A percentile compares a stretch with the other conserved stretches of the same genome.
Conservation (phyloP, 2,329 filamentous ascomycete species). For the Xylariaceae sp. region DNA sequence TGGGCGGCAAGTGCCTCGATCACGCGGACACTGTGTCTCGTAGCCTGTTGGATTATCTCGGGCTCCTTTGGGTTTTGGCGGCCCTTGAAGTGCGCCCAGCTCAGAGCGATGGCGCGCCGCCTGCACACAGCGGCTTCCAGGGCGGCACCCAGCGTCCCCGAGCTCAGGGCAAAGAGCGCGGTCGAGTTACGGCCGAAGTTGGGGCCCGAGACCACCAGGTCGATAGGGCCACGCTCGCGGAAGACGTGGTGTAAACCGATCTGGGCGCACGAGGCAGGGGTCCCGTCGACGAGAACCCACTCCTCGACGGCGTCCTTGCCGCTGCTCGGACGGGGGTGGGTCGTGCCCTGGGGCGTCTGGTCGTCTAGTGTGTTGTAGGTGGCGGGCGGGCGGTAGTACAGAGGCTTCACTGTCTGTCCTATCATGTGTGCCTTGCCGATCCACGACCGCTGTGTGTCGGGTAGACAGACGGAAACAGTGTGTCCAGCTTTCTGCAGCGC, state of each 20-base stretch:
- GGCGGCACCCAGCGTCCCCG: constrained; percentile 71
- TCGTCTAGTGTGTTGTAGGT: constrained; percentile 32
- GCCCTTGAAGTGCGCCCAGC: constrained; percentile 77
- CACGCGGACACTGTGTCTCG: constrained; percentile 65
- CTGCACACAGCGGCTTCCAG: constrained; percentile 71
- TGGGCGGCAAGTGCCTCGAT: constrained; percentile 73
- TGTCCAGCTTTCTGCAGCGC: constrained; percentile 71
- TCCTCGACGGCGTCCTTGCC: constrained; percentile 57
- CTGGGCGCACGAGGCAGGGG: constrained; percentile 74
- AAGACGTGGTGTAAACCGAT: constrained; percentile 80
- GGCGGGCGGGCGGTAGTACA: constrained; percentile 65
- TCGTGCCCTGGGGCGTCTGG: constrained; percentile 54
- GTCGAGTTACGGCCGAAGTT: constrained; percentile 83
- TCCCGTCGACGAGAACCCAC: constrained; percentile 77
- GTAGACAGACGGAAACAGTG: constrained; percentile 84
- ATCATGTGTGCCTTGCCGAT: constrained; percentile 98
- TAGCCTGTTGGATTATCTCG: constrained; percentile 71
- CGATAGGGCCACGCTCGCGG: constrained; percentile 62
- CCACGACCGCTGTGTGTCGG: constrained; percentile 90
- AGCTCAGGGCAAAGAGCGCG: constrained; percentile 70
- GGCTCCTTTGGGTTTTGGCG: constrained; percentile 80
- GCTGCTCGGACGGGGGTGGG: constrained; percentile 39
- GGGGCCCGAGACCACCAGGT: constrained; percentile 72
- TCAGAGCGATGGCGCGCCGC: constrained; percentile 70
- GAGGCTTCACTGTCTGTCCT: constrained; percentile 76